Evolutionary conservation across 1,284 basidiomycete genomes (phyloP).

Genomic region (Apiotrichum laibachii): DNA sequence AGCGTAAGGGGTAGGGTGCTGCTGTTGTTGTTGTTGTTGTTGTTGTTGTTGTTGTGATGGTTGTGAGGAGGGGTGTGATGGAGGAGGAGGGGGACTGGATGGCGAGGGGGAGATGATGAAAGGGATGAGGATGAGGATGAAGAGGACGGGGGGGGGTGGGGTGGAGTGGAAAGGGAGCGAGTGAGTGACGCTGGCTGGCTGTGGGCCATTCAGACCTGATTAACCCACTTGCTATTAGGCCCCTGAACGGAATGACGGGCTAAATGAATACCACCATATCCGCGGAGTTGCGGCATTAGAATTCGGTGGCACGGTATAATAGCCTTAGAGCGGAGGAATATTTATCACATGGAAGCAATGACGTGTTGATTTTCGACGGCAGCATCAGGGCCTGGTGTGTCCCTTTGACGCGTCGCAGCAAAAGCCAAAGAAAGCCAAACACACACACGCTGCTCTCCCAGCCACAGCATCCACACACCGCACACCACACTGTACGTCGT

Average conservation of each 20-base stretch:
- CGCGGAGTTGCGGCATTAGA: background rate
- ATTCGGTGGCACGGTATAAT: too few species aligned
- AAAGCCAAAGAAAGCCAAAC: background rate
- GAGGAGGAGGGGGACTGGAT: background rate
- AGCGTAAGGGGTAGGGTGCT: background rate
- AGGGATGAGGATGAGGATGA: background rate
- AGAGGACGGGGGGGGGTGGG: background rate
- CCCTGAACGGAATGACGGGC: too few species aligned
- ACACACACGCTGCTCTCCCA: background rate
- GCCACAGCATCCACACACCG: too few species aligned
- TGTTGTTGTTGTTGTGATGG: background rate
- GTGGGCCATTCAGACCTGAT: too few species aligned
- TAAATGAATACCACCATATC: too few species aligned
- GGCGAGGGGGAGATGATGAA: background rate
- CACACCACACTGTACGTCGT: too few species aligned
- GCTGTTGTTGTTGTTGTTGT: background rate
- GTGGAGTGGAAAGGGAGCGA: background rate
- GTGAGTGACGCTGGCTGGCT: too few species aligned
- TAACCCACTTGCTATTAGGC: too few species aligned
- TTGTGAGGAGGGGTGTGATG: background rate
- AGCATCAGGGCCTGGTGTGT: too few species aligned
- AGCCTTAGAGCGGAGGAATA: background rate
- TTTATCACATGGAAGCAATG: conserved; percentile 1
- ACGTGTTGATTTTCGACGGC: conserved; percentile 6
- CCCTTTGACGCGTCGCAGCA: background rate